These are phyloP conservation scores for Fraxinus cuspidata DNA, from an alignment of 257 asterid species.

Conservation along the genomic window DNA sequence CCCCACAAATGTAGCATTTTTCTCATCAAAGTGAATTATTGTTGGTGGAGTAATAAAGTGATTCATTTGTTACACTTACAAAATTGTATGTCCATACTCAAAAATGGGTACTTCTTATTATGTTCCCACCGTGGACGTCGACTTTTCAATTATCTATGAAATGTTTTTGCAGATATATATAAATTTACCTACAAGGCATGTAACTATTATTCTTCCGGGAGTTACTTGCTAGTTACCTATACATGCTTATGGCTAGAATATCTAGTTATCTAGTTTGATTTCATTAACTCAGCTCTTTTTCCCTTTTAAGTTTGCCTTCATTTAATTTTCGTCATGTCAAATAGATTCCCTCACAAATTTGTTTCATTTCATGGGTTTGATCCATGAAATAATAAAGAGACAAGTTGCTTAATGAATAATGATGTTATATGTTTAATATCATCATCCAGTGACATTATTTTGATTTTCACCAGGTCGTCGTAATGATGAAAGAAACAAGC, in stretches of 20 bases:
- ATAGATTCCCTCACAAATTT: constrained; percentile 1
- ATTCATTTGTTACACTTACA: too few relatives aligned
- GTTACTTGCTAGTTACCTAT: neutral
- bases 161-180: too few relatives aligned
- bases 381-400: constrained; percentile 7
- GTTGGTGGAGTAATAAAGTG: too few relatives aligned
- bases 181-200: too few relatives aligned
- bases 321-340: constrained; percentile 7
- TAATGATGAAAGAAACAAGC: constrained; percentile 37
- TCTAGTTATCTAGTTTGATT: constrained; percentile 14
- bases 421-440: constrained; percentile 2
- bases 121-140: neutral
- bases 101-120: neutral
- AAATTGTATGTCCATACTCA: neutral
- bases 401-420: constrained; percentile 15
- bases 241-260: constrained; percentile 4
- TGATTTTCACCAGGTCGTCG: constrained; percentile 41
- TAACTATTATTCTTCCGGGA: too few relatives aligned
- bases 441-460: neutral
- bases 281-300: neutral
- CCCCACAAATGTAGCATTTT: neutral
- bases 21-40: neutral
- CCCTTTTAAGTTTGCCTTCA: neutral
- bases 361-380: neutral
- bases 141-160: too few relatives aligned